phyloP scores from a whole-genome alignment of 768 basidiomycete species.

The Auriscalpium vulgare region DNA sequence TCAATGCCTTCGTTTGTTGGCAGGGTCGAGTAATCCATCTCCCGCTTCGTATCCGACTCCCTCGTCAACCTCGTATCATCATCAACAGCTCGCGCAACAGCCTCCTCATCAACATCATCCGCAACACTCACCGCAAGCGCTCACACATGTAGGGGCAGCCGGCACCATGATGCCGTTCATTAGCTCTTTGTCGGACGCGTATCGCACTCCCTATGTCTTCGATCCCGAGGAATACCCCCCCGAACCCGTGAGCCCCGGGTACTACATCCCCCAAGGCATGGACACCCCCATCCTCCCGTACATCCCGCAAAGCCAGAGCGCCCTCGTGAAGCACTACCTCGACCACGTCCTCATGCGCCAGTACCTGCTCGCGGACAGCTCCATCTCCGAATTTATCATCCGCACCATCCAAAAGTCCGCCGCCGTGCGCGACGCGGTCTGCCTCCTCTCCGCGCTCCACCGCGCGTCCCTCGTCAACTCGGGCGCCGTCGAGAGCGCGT shows the following conservation, averaged over 20 bases:
- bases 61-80: conserved; percentile 2
- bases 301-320: conserved; percentile 19
- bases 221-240: conserved; percentile 14
- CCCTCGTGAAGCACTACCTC: conserved; percentile 42
- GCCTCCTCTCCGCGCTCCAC: conserved; percentile 57
- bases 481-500: not conserved
- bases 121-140: too few relatives aligned
- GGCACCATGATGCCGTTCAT: conserved; percentile 1
- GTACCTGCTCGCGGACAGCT: conserved; percentile 56
- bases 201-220: conserved; percentile 9
- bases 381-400: conserved; percentile 40
- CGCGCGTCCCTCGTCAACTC: conserved; percentile 21
- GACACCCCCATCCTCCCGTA: conserved; percentile 13
- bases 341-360: conserved; percentile 56
- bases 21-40: conserved; percentile 32
- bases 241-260: conserved; percentile 5
- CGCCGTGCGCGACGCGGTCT: conserved; percentile 50
- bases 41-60: conserved; percentile 14
- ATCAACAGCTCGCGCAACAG: not conserved
- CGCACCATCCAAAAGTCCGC: conserved; percentile 36
- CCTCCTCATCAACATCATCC: too few relatives aligned
- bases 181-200: conserved; percentile 10
- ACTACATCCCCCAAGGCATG: conserved; percentile 14
- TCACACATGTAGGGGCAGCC: not conserved
- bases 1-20: conserved; percentile 52